phyloP scores from a whole-genome alignment of 163 green algal genomes.

The Chlamydomonas reinhardtii region DNA sequence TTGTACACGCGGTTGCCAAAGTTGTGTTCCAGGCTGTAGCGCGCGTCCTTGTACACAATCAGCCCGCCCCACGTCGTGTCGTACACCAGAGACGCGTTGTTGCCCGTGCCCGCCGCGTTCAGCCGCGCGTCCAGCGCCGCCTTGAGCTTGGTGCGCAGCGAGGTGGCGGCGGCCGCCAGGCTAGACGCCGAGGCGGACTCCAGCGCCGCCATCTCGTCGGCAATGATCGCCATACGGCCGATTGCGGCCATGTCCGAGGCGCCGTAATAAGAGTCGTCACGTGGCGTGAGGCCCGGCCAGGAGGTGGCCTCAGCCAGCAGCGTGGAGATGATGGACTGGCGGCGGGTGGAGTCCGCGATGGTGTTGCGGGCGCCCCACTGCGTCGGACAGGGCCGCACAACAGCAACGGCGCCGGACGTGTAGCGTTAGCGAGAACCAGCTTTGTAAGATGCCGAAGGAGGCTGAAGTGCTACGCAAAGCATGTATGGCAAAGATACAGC shows the following conservation, averaged over 20 bases:
- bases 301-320: background rate
- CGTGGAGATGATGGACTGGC: background rate
- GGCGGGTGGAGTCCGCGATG: background rate
- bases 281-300: background rate
- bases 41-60: constrained; percentile 18
- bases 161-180: background rate
- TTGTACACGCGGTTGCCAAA: constrained; percentile 64
- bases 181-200: background rate
- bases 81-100: constrained; percentile 54
- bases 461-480: no score
- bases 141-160: constrained; percentile 10
- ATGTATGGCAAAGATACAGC: no score
- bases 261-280: constrained; percentile 9
- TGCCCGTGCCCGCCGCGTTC: background rate
- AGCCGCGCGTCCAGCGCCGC: constrained; percentile 35
- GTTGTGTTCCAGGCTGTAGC: constrained; percentile 25
- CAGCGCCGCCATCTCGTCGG: background rate
- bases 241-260: constrained; percentile 37
- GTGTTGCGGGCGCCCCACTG: constrained; percentile 19
- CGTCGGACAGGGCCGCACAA: no score
- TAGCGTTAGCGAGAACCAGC: no score
- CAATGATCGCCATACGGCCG: constrained; percentile 40
- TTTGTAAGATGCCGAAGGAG: no score
- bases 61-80: constrained; percentile 65
- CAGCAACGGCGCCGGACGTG: no score